Percentiles rank a stretch among this genome's conserved stretches.
These are phyloP conservation scores for Fusarium mundagurra DNA, from an alignment of 2,329 filamentous ascomycete species.

Conservation along the genomic window DNA sequence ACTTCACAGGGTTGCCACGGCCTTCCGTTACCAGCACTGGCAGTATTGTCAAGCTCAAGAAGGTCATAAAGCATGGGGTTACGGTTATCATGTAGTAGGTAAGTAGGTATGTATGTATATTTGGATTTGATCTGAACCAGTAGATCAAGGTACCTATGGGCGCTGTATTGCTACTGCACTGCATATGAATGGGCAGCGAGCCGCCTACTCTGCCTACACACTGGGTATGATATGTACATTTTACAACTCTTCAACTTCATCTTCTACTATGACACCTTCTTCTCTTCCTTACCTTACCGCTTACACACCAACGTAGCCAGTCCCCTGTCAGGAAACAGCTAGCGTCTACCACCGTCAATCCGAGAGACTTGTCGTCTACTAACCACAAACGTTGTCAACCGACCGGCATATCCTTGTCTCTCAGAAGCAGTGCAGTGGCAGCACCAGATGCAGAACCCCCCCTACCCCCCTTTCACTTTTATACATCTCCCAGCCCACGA, in stretches of 20 bases:
- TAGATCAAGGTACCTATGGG: too few species aligned
- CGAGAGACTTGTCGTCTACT: slow-evolving; percentile 29
- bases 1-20: slow-evolving; percentile 1
- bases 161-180: not conserved
- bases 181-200: not conserved
- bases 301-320: not conserved
- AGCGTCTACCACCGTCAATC: slow-evolving; percentile 28
- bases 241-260: not conserved
- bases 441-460: not conserved
- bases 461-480: too few species aligned
- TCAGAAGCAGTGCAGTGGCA: not conserved
- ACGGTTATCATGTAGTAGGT: not conserved
- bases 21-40: slow-evolving; percentile 6
- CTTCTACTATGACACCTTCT: not conserved
- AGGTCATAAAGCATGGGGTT: not conserved
- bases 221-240: not conserved
- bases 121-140: not conserved
- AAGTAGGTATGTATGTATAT: not conserved
- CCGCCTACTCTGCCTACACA: not conserved
- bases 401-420: slow-evolving; percentile 29
- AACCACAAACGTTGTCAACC: slow-evolving; percentile 38
- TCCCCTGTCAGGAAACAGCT: slow-evolving; percentile 25
- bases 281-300: not conserved
- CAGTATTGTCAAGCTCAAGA: slow-evolving; percentile 16
- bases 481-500: too few species aligned